Conservation (phyloP, 2,329 filamentous ascomycete species). For the Diplodia intermedia region DNA sequence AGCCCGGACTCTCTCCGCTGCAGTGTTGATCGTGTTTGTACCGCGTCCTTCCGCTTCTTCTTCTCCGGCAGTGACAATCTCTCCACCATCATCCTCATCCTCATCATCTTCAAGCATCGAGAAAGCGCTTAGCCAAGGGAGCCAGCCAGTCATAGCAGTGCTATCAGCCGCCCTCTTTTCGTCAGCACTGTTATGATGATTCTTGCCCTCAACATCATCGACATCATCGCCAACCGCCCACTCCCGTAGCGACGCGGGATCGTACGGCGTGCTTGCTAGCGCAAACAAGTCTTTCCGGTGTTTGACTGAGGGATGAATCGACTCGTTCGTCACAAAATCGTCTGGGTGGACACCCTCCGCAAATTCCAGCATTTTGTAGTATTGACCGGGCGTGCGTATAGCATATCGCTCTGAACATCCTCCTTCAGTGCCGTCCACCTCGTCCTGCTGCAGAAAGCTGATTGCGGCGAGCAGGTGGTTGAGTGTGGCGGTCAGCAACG, state of each 20-base stretch:
- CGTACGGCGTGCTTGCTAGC: slow-evolving; percentile 3
- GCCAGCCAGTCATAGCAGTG: background rate
- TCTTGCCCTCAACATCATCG: background rate
- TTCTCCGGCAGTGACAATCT: background rate
- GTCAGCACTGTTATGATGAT: background rate
- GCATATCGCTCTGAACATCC: background rate
- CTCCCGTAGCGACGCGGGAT: slow-evolving; percentile 3
- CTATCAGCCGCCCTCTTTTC: background rate
- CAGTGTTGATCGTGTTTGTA: slow-evolving; percentile 7
- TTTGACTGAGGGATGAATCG: slow-evolving; percentile 24
- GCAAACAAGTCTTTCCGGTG: slow-evolving; percentile 20
- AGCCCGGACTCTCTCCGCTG: background rate
- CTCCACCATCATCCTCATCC: background rate
- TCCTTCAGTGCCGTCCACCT: background rate
- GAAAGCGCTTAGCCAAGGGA: background rate
- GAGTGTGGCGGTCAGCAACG: background rate
- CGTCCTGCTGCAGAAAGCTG: background rate
- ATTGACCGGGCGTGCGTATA: slow-evolving; percentile 16
- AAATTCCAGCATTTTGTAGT: slow-evolving; percentile 22
- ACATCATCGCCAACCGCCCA: background rate
- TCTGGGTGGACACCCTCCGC: background rate
- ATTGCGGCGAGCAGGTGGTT: background rate
- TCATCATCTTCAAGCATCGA: background rate
- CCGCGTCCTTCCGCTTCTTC: background rate
- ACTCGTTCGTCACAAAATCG: slow-evolving; percentile 27